These are phyloP conservation scores for Leccinum solheimii DNA, from an alignment of 1,284 basidiomycete species.

Conservation along the genomic window DNA sequence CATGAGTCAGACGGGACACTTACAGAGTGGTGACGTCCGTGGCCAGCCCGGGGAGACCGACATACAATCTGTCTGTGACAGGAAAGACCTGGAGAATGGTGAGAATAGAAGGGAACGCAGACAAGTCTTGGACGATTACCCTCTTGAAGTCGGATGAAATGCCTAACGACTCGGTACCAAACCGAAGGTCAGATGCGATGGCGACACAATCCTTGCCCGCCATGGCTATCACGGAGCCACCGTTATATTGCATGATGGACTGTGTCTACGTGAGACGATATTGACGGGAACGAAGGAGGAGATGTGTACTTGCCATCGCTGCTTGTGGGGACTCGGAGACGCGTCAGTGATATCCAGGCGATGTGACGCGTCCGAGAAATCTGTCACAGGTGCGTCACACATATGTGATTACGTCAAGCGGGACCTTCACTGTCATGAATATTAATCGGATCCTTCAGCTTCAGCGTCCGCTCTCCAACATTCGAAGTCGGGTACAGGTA, in stretches of 20 bases:
- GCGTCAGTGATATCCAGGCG: conserved; percentile 21
- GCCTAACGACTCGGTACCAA: conserved; percentile 89
- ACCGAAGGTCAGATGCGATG: conserved; percentile 92
- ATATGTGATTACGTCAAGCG: neutral
- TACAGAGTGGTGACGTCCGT: conserved; percentile 92
- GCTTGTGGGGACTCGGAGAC: conserved; percentile 13
- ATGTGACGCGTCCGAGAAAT: conserved; percentile 20
- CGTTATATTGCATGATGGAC: conserved; percentile 89
- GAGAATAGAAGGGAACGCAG: conserved; percentile 8
- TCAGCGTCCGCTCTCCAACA: conserved; percentile 20
- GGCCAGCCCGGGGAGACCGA: conserved; percentile 92
- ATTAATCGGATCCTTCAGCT: conserved; percentile 19
- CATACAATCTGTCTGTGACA: conserved; percentile 89
- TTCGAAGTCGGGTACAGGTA: conserved; percentile 26
- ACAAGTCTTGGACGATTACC: conserved; percentile 45
- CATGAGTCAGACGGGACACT: conserved; percentile 31
- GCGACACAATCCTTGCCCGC: conserved; percentile 98
- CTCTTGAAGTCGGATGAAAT: conserved; percentile 95
- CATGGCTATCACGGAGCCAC: conserved; percentile 99
- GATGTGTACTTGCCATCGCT: conserved; percentile 28
- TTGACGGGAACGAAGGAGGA: neutral
- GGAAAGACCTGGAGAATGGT: conserved; percentile 75
- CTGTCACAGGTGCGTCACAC: conserved; percentile 9
- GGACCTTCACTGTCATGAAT: conserved; percentile 10
- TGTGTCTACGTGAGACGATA: conserved; percentile 31